Evolutionary conservation across 768 basidiomycete species (phyloP).

Genomic region (Cystobasidium onofrii): DNA sequence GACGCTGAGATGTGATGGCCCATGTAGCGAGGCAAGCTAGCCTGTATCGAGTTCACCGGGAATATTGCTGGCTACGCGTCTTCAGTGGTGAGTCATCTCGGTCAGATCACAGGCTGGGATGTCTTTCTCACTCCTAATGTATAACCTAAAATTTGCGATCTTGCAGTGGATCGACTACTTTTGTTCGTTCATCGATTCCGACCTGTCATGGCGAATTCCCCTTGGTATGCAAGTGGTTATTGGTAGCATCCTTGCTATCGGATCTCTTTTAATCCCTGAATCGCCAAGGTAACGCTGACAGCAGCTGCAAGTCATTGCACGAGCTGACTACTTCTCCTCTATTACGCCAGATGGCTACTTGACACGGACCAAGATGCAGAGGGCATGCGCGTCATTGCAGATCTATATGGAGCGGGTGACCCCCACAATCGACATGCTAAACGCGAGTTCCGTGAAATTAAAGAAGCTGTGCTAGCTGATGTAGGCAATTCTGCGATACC

Average conservation of each 20-base stretch:
- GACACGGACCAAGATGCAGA: slow-evolving; percentile 74
- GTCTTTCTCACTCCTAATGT: too few species aligned
- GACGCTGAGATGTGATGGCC: too few species aligned
- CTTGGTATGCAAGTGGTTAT: slow-evolving; percentile 81
- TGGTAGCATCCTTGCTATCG: slow-evolving; percentile 66
- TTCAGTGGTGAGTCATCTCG: neutral
- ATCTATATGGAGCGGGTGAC: slow-evolving; percentile 71
- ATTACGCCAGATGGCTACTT: slow-evolving; percentile 85
- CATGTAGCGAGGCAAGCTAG: slow-evolving; percentile 70
- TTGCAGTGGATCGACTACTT: slow-evolving; percentile 77
- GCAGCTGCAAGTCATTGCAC: too few species aligned
- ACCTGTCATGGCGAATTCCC: slow-evolving; percentile 85
- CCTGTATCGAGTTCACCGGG: slow-evolving; percentile 90
- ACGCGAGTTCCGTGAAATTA: slow-evolving; percentile 84
- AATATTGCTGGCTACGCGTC: slow-evolving; percentile 85
- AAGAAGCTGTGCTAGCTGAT: slow-evolving; percentile 51
- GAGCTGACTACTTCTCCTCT: too few species aligned
- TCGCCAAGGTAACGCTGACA: slow-evolving; percentile 77
- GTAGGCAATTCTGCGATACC: slow-evolving; percentile 39
- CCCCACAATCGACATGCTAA: slow-evolving; percentile 59
- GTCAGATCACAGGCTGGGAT: too few species aligned
- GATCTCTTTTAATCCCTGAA: slow-evolving; percentile 78
- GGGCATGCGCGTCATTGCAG: slow-evolving; percentile 76
- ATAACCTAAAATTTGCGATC: too few species aligned
- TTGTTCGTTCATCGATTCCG: slow-evolving; percentile 74